Evolutionary conservation across 1,284 basidiomycete genomes (phyloP).

Genomic region (Rhodofomes roseus): DNA sequence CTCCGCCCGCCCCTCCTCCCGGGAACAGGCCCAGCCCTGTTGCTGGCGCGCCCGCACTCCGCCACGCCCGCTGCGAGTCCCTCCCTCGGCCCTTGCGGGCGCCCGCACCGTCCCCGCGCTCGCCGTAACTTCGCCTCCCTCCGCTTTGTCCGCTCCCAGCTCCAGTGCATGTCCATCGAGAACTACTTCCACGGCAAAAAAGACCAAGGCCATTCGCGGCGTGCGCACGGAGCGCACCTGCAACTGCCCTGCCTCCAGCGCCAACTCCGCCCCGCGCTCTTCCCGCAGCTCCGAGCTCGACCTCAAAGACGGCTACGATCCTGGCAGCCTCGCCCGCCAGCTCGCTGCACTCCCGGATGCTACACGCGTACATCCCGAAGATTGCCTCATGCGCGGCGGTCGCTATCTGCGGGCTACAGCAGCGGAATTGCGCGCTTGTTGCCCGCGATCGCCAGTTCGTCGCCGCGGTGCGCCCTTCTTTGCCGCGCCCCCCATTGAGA

Average conservation of each 20-base stretch:
- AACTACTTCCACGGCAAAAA: slow-evolving; percentile 63
- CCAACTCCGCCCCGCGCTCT: slow-evolving; percentile 18
- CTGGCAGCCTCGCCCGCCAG: slow-evolving; percentile 82
- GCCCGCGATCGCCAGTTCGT: not conserved
- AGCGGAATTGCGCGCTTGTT: too few relatives aligned
- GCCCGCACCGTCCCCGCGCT: slow-evolving; percentile 17
- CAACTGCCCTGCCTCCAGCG: slow-evolving; percentile 9
- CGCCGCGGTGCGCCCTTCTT: not conserved
- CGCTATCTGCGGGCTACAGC: not conserved
- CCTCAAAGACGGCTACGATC: slow-evolving; percentile 59
- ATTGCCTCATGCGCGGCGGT: not conserved
- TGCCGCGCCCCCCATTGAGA: not conserved
- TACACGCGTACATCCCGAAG: not conserved
- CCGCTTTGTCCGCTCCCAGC: slow-evolving; percentile 85
- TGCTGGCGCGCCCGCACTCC: slow-evolving; percentile 13
- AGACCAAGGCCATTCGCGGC: slow-evolving; percentile 44
- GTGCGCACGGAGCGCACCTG: slow-evolving; percentile 16
- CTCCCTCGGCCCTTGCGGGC: slow-evolving; percentile 12
- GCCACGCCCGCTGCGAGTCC: slow-evolving; percentile 16
- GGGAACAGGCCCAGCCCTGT: slow-evolving; percentile 16
- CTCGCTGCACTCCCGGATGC: too few relatives aligned
- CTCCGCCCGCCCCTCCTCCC: slow-evolving; percentile 11
- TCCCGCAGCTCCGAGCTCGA: slow-evolving; percentile 18
- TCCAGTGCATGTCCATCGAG: slow-evolving; percentile 69
- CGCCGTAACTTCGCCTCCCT: slow-evolving; percentile 44